Evolutionary conservation across 2,329 filamentous ascomycete species (phyloP).

Genomic region (Periconia digitata): DNA sequence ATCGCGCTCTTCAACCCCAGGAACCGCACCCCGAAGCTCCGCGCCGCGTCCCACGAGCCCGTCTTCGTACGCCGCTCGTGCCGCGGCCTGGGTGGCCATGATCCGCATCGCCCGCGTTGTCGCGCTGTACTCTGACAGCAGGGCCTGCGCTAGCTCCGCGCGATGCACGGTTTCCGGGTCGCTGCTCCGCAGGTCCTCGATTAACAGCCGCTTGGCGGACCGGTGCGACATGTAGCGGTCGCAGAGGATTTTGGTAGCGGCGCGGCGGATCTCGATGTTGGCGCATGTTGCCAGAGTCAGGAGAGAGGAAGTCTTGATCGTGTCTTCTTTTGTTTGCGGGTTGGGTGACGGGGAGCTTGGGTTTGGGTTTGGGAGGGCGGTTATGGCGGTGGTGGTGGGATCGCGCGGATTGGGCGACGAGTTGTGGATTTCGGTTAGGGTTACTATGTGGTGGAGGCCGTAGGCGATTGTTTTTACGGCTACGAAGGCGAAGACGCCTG

Average conservation of each 20-base stretch:
- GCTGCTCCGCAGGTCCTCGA: conserved; percentile 27
- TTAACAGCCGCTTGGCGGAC: conserved; percentile 18
- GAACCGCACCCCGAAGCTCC: conserved; percentile 29
- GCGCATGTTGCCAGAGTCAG: conserved; percentile 42
- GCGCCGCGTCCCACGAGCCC: conserved; percentile 2
- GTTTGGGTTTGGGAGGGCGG: conserved; percentile 44
- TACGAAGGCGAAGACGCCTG: conserved; percentile 59
- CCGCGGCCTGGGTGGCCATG: too few relatives aligned
- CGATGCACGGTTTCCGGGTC: conserved; percentile 19
- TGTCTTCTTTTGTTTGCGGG: conserved; percentile 67
- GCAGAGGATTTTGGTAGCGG: conserved; percentile 42
- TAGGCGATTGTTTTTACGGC: conserved; percentile 60
- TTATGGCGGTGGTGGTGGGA: conserved; percentile 60
- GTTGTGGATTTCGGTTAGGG: conserved; percentile 67
- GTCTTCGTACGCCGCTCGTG: conserved; percentile 2
- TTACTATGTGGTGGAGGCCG: conserved; percentile 61
- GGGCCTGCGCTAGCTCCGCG: conserved; percentile 27
- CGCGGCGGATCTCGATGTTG: conserved; percentile 48
- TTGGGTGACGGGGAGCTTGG: conserved; percentile 15
- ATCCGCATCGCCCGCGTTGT: conserved; percentile 5
- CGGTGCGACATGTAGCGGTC: conserved; percentile 32
- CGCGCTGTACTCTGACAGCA: conserved; percentile 29
- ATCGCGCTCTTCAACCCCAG: conserved; percentile 72
- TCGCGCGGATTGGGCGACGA: too few relatives aligned
- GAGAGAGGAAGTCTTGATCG: conserved; percentile 46